Evolutionary conservation across 148 eudicot species (phyloP), one percentile per base, ranked within the genome.

Genomic region (Chenopodium suecicum): DNA sequence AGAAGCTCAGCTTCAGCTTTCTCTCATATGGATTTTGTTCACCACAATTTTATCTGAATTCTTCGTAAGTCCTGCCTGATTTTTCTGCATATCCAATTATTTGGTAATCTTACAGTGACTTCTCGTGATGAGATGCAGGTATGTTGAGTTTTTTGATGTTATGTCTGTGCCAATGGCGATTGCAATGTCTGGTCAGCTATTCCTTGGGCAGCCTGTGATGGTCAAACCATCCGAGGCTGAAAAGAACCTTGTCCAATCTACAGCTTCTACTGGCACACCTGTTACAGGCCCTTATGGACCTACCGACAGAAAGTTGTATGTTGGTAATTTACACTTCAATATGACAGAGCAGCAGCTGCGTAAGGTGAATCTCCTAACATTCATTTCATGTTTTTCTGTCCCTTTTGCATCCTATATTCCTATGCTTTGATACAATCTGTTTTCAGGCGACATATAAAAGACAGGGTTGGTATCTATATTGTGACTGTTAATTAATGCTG

Each of bases 141-240:
- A 94, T 74, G 89, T 97, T 63, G 99, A 97, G 78, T 97, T 97
- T 80, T 91, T 89, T 83, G 99, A 94, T 83, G 95, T 85, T 25
- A 92, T 94, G 97, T 90, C 97, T 65, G 99, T 97, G 67, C 99
- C 99, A 41, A 94, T 92, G 97, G 99, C 99, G 75, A 97, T 97
- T 78, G 97, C 99, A 68, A 81, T 97, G 70, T 87, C 97, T 77
- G 99, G 99, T 67, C 99, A 92, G 70, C 89, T 92, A 29, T 90
- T 97, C 69, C 89, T 91, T 72, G 99, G 98, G 64, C 97, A 97
- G 77, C 99, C 97, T 80, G 97, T 97, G 63, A 97, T 97, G 99
- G 98, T 97, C 78, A 97, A 97, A 87, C 99, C 99, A 29, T 97
- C 98, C 7, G 99, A 97, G 78, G 99, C 99, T 66, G 99, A 97